Conservation (phyloP, 495 filamentous ascomycete genomes). For the Cercophora samala region DNA sequence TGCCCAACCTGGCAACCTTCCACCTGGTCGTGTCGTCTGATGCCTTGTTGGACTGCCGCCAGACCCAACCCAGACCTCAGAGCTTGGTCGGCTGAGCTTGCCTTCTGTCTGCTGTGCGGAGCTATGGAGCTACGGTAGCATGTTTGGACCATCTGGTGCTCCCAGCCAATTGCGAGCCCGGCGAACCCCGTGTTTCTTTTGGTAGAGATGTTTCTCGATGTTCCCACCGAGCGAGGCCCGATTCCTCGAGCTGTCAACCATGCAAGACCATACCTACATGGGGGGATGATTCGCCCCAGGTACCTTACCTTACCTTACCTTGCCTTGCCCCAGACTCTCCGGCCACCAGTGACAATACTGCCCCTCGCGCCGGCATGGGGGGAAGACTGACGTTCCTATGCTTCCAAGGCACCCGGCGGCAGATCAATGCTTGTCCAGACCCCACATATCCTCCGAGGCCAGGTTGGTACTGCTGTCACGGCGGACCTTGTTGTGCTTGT, state of each 20-base stretch:
- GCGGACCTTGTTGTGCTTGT: constrained; percentile 3
- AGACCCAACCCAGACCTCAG: neutral
- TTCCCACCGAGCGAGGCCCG: neutral
- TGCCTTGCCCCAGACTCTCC: neutral
- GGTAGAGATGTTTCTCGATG: constrained; percentile 9
- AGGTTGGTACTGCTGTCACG: constrained; percentile 4
- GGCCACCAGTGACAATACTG: neutral
- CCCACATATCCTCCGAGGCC: neutral
- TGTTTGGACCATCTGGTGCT: constrained; percentile 26
- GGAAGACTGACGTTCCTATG: constrained; percentile 4
- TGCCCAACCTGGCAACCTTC: constrained; percentile 16
- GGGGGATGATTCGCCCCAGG: neutral
- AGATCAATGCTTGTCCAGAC: neutral
- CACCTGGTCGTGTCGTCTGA: constrained; percentile 10
- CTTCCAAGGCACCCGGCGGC: neutral
- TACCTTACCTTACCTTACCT: neutral
- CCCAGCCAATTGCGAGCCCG: constrained; percentile 25
- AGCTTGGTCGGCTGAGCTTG: neutral
- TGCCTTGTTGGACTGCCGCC: constrained; percentile 3
- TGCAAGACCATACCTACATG: neutral
- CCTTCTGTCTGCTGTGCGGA: neutral
- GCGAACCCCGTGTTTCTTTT: constrained; percentile 22
- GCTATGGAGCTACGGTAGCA: constrained; percentile 16
- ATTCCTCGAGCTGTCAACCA: neutral
- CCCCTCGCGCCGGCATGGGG: neutral